Evolutionary conservation across 164 flowering plant genomes (phyloP).

Genomic region (grape (Vitis vinifera)): DNA sequence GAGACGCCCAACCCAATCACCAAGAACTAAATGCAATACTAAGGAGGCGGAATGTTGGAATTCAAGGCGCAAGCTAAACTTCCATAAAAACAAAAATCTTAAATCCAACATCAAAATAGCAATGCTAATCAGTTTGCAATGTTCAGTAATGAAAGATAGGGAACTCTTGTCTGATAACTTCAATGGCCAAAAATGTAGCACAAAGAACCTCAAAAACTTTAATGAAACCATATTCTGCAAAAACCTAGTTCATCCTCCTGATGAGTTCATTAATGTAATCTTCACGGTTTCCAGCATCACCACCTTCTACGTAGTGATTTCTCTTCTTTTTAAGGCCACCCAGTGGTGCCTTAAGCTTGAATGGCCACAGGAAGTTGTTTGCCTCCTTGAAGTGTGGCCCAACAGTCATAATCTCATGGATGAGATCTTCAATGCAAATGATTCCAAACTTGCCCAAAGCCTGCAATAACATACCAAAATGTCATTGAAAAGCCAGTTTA

Average conservation of each 20-base stretch:
- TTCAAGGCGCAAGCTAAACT: too few species aligned
- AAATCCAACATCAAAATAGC: too few species aligned
- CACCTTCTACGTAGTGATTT: conserved; percentile 60
- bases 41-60: too few species aligned
- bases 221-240: too few species aligned
- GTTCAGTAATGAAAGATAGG: too few species aligned
- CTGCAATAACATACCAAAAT: conserved; percentile 18
- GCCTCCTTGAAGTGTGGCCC: conserved; percentile 67
- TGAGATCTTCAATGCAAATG: conserved; percentile 49
- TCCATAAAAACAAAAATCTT: too few species aligned
- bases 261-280: conserved; percentile 37
- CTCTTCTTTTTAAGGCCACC: conserved; percentile 60
- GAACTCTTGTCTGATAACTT: neutral
- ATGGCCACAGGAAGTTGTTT: conserved; percentile 63
- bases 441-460: conserved; percentile 50
- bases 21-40: too few species aligned
- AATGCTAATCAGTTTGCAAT: too few species aligned
- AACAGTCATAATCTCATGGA: conserved; percentile 61
- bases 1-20: too few species aligned
- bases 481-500: neutral
- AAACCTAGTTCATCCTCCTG: conserved; percentile 30
- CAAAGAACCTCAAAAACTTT: neutral
- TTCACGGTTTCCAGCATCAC: conserved; percentile 63
- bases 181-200: neutral
- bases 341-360: conserved; percentile 49